Evolutionary conservation across 371 early-diverging fungal species (phyloP).

Genomic region (Mucor racemosus): DNA sequence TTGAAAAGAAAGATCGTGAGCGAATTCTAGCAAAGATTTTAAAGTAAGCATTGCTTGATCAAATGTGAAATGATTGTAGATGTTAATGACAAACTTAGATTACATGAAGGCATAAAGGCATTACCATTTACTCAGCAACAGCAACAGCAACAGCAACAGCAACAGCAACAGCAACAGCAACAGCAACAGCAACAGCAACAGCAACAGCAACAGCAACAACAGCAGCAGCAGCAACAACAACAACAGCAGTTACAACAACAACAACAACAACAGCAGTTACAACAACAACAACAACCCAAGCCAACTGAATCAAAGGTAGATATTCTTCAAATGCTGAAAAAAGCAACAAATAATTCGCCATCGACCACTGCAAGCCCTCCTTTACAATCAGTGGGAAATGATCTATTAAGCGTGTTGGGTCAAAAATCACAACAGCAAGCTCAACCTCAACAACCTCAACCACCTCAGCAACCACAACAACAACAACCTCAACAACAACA

Average conservation of each 20-base stretch:
- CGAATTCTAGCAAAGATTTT: constrained; percentile 62
- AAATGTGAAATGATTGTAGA: constrained; percentile 6
- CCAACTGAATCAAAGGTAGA: constrained; percentile 27
- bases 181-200: neutral
- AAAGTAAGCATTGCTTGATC: constrained; percentile 46
- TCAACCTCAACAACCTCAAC: constrained; percentile 3
- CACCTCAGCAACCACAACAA: too few species aligned
- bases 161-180: neutral
- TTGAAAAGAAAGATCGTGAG: constrained; percentile 68
- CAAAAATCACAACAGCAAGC: constrained; percentile 5
- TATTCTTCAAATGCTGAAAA: constrained; percentile 40
- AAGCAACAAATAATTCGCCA: constrained; percentile 21
- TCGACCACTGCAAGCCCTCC: constrained; percentile 11
- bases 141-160: neutral
- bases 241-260: neutral
- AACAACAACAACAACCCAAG: neutral
- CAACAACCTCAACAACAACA: constrained; percentile 13
- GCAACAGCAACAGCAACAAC: constrained; percentile 10
- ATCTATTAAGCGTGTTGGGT: constrained; percentile 18
- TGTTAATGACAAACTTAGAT: constrained; percentile 6
- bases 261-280: neutral
- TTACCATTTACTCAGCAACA: constrained; percentile 20
- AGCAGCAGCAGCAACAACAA: constrained; percentile 7
- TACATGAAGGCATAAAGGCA: constrained; percentile 38
- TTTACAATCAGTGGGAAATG: constrained; percentile 17